Base-by-base conservation (phyloP, 805 yeast species). In the Candida ipomoeae region DNA sequence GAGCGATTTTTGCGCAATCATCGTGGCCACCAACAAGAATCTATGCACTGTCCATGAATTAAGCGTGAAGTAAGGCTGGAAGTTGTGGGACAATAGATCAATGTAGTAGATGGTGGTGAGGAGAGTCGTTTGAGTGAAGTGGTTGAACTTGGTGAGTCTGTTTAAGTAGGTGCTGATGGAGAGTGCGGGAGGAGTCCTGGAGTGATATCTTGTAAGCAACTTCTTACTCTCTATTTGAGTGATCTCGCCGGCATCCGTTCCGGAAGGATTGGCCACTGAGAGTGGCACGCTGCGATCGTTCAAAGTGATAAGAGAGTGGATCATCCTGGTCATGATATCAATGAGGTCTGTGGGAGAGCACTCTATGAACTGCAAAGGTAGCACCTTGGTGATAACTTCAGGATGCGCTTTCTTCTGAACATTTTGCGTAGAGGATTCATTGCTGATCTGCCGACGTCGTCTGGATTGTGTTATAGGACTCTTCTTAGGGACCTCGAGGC, bases 31-130 rank as follows among this genome's bases (percentile, higher is more conserved):
- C 38, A 92, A 74, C 48, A 92, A 68, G 61, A 90, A 94, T 51
- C 99, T 78, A 65, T 92, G 99, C 3, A 92, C 97, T 0, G 99
- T 92, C 65, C 94, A 79, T 1, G 96, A 87, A 68, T 89, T 92
- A 53, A 92, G 70, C 15, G 91, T 86, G 71, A 92, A 92, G 38
- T 80, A 79, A 4, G 89, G 83, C 57, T 73, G 77, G 62, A 85
- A 92, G 44, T 85, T 84, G 46, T 83, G 80, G 13, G 96, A 81
- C 48, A 94, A 71, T 26, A 94, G 73, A 64, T 92, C 99, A 50
- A 91, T 90, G 62, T 90, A 91, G 64, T 90, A 92, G n/a, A 94
- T 83, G 13, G 94, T 78, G 1, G 95, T 78, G 45, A 92, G 73
- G 36, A 92, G 71, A 1, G 92, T 87, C 4, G 95, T 87, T 54